Evolutionary conservation across 129 eudicot species (phyloP), one percentile per base, ranked within the genome.

Genomic region (Artemisia argyi): DNA sequence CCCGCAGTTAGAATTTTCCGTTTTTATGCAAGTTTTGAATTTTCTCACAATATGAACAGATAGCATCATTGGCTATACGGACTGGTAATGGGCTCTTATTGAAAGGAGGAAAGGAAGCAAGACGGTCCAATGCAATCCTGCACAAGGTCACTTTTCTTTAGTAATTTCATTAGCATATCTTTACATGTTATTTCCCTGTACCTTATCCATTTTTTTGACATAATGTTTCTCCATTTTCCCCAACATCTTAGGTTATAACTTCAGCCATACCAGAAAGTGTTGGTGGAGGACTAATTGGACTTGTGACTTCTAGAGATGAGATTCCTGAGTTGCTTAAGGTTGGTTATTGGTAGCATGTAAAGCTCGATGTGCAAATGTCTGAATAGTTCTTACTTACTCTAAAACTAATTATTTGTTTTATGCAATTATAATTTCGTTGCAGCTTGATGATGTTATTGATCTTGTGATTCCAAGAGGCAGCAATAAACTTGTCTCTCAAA

Each of bases 101-200:
- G 84, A 90, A 95, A 84, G 99, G 97, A 50, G 99, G 99, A 72
- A 95, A 95, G 51, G 97, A 95, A 84, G 99, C 99, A 56, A 95
- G 71, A 76, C 70, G 88, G 72, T 95, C 99, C 42, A 95, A 95
- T 60, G 87, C 97, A 49, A 80, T 95, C 69, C 73, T 95, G 72
- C 99, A 95, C 80, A 86, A 95, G 99, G 97, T 95, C 71, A 72
- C 7, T 15, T 78, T 42, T 18, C 55, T 10, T 39, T 2, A 56
- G 26, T 56, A 56, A n/a, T 15, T 64, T n/a, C 22, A 39, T n/a
- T 12, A 32, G 51, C 44, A 64, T 64, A 10, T 35, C 14, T 17
- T 8, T 17, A 39, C 16, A 8, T 42, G 4, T 0, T 42, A 35
- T 64, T n/a, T 11, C 5, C 51, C n/a, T 52, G 18, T 52, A 16